Evolutionary conservation across 2,329 filamentous ascomycete genomes (phyloP).

Genomic region (Fusarium sp.): DNA sequence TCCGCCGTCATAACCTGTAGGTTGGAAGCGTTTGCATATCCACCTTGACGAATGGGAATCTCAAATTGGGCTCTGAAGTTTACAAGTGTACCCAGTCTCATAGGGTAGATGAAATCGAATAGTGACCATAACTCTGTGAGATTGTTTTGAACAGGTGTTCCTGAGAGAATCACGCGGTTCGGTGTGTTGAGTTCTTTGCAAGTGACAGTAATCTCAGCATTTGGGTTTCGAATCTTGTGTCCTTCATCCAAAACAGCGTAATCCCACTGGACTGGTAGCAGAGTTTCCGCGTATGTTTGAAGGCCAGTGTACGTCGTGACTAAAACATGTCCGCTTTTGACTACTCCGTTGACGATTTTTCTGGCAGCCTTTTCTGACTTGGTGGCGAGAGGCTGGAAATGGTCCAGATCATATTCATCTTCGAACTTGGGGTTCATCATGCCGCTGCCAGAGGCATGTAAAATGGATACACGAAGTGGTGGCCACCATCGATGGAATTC

Average conservation of each 20-base stretch:
- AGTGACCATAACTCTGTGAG: constrained; percentile 94
- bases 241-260: constrained; percentile 97
- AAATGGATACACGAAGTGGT: constrained; percentile 92
- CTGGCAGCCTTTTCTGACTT: constrained; percentile 71
- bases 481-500: constrained; percentile 99
- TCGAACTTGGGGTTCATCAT: constrained; percentile 87
- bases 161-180: constrained; percentile 92
- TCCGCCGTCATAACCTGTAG: constrained; percentile 94
- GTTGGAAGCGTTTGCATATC: constrained; percentile 95
- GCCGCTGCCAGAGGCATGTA: constrained; percentile 95
- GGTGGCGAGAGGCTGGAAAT: constrained; percentile 52
- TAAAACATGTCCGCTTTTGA: constrained; percentile 87
- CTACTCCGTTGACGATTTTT: constrained; percentile 84
- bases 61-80: constrained; percentile 94
- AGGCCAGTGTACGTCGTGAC: constrained; percentile 96
- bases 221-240: constrained; percentile 97
- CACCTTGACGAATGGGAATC: constrained; percentile 90
- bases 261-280: constrained; percentile 89
- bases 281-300: constrained; percentile 87
- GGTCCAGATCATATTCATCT: constrained; percentile 64
- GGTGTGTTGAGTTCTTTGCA: constrained; percentile 94
- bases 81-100: constrained; percentile 91
- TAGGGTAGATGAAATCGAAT: constrained; percentile 97
- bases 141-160: constrained; percentile 98
- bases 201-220: constrained; percentile 92